Conservation (phyloP, 768 basidiomycete genomes). For the Terana coerulea region DNA sequence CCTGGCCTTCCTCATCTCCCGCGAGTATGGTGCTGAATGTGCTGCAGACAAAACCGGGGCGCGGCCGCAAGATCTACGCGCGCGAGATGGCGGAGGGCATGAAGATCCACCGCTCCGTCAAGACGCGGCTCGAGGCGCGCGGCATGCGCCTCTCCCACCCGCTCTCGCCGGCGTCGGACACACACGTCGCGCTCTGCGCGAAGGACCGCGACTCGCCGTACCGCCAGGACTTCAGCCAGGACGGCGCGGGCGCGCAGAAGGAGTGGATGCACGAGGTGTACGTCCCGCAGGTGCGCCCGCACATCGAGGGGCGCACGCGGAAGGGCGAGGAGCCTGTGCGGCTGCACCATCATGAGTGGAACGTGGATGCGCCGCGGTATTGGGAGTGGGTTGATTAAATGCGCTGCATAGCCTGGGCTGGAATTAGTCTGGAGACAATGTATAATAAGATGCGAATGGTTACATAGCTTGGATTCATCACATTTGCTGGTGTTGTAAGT, state of each 20-base stretch:
- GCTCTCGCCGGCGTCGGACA: neutral
- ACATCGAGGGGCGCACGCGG: neutral
- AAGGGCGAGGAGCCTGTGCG: neutral
- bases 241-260: neutral
- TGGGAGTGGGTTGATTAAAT: slow-evolving; percentile 16
- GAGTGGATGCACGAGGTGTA: slow-evolving; percentile 6
- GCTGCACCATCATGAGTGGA: slow-evolving; percentile 11
- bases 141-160: neutral
- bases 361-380: slow-evolving; percentile 7
- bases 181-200: no score
- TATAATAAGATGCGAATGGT: no score
- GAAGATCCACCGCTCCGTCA: slow-evolving; percentile 47
- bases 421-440: no score
- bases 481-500: no score
- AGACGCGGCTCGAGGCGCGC: slow-evolving; percentile 49
- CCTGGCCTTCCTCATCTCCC: no score
- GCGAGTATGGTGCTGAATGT: no score
- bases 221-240: neutral
- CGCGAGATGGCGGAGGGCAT: slow-evolving; percentile 34
- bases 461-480: no score
- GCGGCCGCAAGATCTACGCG: slow-evolving; percentile 38
- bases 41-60: slow-evolving; percentile 36
- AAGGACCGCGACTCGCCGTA: neutral
- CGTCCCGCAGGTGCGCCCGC: slow-evolving; percentile 12
- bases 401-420: no score